phyloP scores from a whole-genome alignment of 176 grass and related monocot genomes.

The Zoysia pacifica region DNA sequence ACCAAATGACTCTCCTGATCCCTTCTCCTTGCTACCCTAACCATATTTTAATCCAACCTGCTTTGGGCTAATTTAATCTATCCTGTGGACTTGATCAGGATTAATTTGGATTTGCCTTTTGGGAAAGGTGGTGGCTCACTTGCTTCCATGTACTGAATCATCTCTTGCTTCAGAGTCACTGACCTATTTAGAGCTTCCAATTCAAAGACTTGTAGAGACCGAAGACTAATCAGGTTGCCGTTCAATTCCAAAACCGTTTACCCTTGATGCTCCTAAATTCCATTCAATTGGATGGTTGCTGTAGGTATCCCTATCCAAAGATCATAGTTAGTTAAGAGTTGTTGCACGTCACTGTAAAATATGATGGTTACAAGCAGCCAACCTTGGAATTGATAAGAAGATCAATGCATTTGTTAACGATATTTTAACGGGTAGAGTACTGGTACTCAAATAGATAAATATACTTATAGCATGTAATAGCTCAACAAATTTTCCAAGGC shows the following conservation, averaged over 20 bases:
- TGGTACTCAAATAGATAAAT: not conserved
- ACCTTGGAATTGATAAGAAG: conserved; percentile 4
- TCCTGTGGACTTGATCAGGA: conserved; percentile 52
- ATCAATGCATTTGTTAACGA: not conserved
- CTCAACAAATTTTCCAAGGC: conserved; percentile 32
- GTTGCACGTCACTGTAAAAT: conserved; percentile 48
- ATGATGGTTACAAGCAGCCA: conserved; percentile 33
- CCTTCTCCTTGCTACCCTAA: conserved; percentile 61
- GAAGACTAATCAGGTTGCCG: conserved; percentile 1
- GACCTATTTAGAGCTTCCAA: conserved; percentile 24
- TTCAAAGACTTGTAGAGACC: conserved; percentile 21
- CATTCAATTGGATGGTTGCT: conserved; percentile 26
- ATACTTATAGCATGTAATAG: conserved; percentile 33
- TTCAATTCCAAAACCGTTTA: not conserved
- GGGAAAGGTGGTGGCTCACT: conserved; percentile 44
- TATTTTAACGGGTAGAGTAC: conserved; percentile 12
- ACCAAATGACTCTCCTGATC: conserved; percentile 48
- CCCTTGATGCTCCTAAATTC: conserved; percentile 17
- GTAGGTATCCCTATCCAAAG: conserved; percentile 46
- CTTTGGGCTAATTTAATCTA: conserved; percentile 67
- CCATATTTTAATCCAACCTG: conserved; percentile 56
- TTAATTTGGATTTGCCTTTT: conserved; percentile 54
- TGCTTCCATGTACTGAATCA: conserved; percentile 7
- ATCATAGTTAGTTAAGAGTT: conserved; percentile 54
- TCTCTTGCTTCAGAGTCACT: not conserved